Conservation (phyloP, 2,329 filamentous ascomycete species). For the Corinectria fuckeliana region DNA sequence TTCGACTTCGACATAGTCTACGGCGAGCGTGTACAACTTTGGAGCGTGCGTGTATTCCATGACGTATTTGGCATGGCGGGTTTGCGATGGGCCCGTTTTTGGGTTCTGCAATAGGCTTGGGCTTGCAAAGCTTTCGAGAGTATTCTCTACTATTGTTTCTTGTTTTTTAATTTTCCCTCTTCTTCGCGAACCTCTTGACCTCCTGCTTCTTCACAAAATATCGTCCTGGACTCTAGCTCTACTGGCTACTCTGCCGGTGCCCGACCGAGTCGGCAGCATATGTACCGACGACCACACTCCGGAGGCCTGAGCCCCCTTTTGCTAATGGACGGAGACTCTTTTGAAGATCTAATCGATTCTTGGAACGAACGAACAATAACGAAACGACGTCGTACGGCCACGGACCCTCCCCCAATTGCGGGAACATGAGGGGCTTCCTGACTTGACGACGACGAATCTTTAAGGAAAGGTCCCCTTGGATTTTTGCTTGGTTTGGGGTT, state of each 20-base stretch:
- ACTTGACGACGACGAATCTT: slow-evolving; percentile 11
- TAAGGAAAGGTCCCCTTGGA: slow-evolving; percentile 17
- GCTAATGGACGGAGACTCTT: slow-evolving; percentile 3
- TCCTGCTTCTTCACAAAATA: neutral
- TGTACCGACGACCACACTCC: neutral
- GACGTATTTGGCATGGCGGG: slow-evolving; percentile 17
- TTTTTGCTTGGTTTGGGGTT: slow-evolving; percentile 14
- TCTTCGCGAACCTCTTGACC: slow-evolving; percentile 11
- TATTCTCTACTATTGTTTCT: slow-evolving; percentile 14
- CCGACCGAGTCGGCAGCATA: slow-evolving; percentile 3
- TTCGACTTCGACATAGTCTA: slow-evolving; percentile 15
- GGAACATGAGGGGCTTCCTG: slow-evolving; percentile 7
- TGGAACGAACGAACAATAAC: slow-evolving; percentile 16
- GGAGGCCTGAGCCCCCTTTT: neutral
- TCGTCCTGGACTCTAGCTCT: neutral
- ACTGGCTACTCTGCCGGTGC: slow-evolving; percentile 7
- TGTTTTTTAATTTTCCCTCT: slow-evolving; percentile 11
- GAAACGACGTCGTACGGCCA: slow-evolving; percentile 4
- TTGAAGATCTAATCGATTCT: slow-evolving; percentile 21
- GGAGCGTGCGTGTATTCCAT: slow-evolving; percentile 26
- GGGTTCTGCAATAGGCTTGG: slow-evolving; percentile 9
- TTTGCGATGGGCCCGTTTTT: slow-evolving; percentile 2
- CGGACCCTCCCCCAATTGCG: slow-evolving; percentile 3
- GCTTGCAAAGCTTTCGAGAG: slow-evolving; percentile 8
- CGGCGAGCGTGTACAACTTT: slow-evolving; percentile 34